A percentile compares a stretch with the other conserved stretches of the same genome.
Evolutionary conservation across 208 protist species (phyloP).

Genomic region (Vickermania spadyakhi): DNA sequence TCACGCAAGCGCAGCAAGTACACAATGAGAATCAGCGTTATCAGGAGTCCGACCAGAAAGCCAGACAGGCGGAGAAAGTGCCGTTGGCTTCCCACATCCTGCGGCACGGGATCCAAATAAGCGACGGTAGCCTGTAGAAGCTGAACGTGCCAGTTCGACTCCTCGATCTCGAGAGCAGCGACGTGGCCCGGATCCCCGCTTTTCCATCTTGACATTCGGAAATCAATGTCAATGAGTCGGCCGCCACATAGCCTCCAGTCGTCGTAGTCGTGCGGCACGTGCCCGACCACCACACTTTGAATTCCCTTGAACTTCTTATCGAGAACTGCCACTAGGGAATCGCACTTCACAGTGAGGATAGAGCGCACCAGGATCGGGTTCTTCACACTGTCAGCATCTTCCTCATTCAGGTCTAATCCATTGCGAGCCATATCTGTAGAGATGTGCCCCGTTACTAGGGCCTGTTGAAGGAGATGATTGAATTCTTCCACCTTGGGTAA

Average conservation of each 20-base stretch:
- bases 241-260: slow-evolving; percentile 72
- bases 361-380: slow-evolving; percentile 83
- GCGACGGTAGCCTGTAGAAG: slow-evolving; percentile 53
- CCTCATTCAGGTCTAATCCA: slow-evolving; percentile 58
- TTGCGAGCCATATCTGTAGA: slow-evolving; percentile 37
- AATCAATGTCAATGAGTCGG: slow-evolving; percentile 79
- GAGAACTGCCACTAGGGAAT: slow-evolving; percentile 49
- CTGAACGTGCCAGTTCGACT: slow-evolving; percentile 56
- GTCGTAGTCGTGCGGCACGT: slow-evolving; percentile 83
- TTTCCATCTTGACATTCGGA: slow-evolving; percentile 86
- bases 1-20: slow-evolving; percentile 13
- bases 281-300: slow-evolving; percentile 79
- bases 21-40: slow-evolving; percentile 11
- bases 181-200: slow-evolving; percentile 80
- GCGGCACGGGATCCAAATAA: slow-evolving; percentile 11
- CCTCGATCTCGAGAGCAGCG: slow-evolving; percentile 78
- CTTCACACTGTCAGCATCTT: slow-evolving; percentile 47
- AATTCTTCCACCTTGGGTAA: slow-evolving; percentile 70
- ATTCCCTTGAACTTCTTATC: slow-evolving; percentile 67
- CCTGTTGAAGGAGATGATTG: slow-evolving; percentile 47
- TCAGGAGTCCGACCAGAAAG: slow-evolving; percentile 14
- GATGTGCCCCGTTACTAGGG: slow-evolving; percentile 55
- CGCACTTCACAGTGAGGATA: slow-evolving; percentile 78
- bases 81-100: slow-evolving; percentile 2
- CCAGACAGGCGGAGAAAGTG: slow-evolving; percentile 16